phyloP scores from a whole-genome alignment of 768 basidiomycete species.

The Cystofilobasidium bisporidii region DNA sequence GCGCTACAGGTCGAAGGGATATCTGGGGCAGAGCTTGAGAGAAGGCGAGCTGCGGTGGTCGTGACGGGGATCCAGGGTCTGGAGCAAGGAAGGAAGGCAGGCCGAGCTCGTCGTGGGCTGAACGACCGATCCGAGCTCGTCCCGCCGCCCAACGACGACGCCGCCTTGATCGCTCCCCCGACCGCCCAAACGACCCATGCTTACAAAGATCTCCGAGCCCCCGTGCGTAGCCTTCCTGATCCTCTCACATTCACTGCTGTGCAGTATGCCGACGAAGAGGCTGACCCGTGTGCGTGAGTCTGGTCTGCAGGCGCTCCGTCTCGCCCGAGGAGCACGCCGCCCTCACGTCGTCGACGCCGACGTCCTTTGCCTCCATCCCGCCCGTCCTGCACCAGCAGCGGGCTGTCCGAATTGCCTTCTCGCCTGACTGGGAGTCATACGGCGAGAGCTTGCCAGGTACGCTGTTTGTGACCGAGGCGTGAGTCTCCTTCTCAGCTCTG shows the following conservation, averaged over 20 bases:
- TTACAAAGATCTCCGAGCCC: constrained; percentile 14
- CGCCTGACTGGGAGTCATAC: constrained; percentile 60
- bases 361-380: constrained; percentile 74
- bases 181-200: constrained; percentile 22
- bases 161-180: constrained; percentile 6
- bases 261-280: too few species aligned
- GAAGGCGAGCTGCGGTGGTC: too few species aligned
- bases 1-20: too few species aligned
- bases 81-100: background rate
- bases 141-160: background rate
- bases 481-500: constrained; percentile 6
- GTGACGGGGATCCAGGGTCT: too few species aligned
- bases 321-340: constrained; percentile 58
- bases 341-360: constrained; percentile 67
- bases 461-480: constrained; percentile 83
- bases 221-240: constrained; percentile 28
- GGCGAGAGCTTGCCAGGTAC: constrained; percentile 54
- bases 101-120: too few species aligned
- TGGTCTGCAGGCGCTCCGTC: constrained; percentile 44
- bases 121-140: background rate
- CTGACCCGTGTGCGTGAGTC: constrained; percentile 37
- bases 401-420: constrained; percentile 57
- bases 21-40: too few species aligned
- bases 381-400: constrained; percentile 65
- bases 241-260: constrained; percentile 28